Base-by-base conservation (phyloP, 192 early-diverging fungal genomes). In the Coemansia sp. region DNA sequence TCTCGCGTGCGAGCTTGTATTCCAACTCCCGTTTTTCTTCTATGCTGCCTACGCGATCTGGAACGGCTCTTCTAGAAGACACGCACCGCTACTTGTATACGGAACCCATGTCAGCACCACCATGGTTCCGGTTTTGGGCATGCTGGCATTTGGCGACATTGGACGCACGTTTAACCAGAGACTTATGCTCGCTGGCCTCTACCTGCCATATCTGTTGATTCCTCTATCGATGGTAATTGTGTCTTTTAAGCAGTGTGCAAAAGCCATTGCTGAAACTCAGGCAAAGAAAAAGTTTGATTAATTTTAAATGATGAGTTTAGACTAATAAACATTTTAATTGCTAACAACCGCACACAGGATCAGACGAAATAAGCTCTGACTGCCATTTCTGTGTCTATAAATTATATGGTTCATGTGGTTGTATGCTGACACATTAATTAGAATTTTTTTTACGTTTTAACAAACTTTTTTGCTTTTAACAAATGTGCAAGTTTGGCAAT, bases 71-170 rank as follows among this genome's bases (percentile, higher is more conserved):
- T 55, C 62, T 5, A 24, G 40, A 21, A 53, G 77, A 13, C 69
- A 71, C 18, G 53, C 78, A 58, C 73, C 76, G 59, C 67, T 90
- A 39, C 67, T 81, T 41, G 62, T 86, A 21, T 92, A 92, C 62
- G 75, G 84, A 3, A 73, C 78, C n/a, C 90, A 92, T 64, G 89
- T 91, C 21, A 64, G 77, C 33, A 92, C 90, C 6, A 89, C 89
- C 5, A 81, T 89, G 43, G 41, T 82, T 25, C 82, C 85, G 1
- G 70, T 79, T 15, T 70, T 92, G 15, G 64, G 66, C 21, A 83
- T 80, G 25, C 59, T 90, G 15, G 50, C 69, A 10, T 62, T 85
- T 22, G 81, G 78, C 52, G 57, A 70, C 42, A 62, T 81, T 57
- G 70, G 57, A 21, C 62, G 83, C 23, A 68, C 81, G 34, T 61